phyloP scores from a whole-genome alignment of 2,329 filamentous ascomycete genomes.

The Calonectria pauciramosa region DNA sequence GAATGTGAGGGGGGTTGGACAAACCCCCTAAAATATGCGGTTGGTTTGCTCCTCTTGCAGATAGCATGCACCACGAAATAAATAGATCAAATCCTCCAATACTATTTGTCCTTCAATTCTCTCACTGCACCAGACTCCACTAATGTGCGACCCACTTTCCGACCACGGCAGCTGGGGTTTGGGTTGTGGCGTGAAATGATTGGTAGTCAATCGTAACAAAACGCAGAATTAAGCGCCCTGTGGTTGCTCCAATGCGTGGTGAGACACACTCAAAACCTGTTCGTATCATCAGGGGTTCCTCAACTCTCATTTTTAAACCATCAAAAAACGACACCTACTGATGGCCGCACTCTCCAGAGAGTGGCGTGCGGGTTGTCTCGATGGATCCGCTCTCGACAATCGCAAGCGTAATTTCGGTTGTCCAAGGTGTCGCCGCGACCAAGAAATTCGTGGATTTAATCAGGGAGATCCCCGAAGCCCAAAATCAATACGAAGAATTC shows the following conservation, averaged over 20 bases:
- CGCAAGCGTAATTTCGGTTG: not conserved
- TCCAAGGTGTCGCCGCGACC: not conserved
- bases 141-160: not conserved
- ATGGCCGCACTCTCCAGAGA: not conserved
- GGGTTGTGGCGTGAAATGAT: not conserved
- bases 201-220: not conserved
- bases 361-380: not conserved
- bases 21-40: not conserved
- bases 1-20: not conserved
- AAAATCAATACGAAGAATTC: slow-evolving; percentile 39
- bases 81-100: not conserved
- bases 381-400: slow-evolving; percentile 11
- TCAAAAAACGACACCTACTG: not conserved
- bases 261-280: not conserved
- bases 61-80: not conserved
- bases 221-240: not conserved
- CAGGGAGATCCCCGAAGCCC: slow-evolving; percentile 50
- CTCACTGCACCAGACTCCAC: not conserved
- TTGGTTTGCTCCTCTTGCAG: not conserved
- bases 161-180: not conserved
- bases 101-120: not conserved
- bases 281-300: not conserved
- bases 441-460: slow-evolving; percentile 52
- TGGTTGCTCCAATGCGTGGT: not conserved
- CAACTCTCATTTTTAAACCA: not conserved